Base-by-base conservation (phyloP, 176 grass and related monocot genomes). In the Typha latifolia region DNA sequence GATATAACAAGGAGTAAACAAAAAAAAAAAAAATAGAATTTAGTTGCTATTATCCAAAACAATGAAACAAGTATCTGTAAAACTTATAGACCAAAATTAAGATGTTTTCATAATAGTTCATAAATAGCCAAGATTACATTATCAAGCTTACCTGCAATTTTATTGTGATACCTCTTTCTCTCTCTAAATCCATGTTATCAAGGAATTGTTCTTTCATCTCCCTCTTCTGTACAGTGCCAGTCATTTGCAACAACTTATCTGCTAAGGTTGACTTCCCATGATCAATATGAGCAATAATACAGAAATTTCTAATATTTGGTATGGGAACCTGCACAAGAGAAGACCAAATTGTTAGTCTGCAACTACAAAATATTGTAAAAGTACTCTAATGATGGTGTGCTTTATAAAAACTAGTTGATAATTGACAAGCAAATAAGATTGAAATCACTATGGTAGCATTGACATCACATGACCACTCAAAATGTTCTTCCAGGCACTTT, bases 91-190 rank as follows among this genome's bases (percentile, higher is more conserved):
- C 34, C 34, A 8, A 37, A 37, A 8, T 37, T 37, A 37, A 37
- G 34, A 37, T 37, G 34, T 37, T 37, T 6, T 37, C 34, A 37
- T 37, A 0, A 37, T 57, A 57, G 16, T 57, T 15, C 52, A 57
- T 57, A 57, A 57, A 20, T 5, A 57, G 14, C 52, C n/a, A 57
- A 57, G 19, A 57, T 57, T 15, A 20, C 10, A 57, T 10, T 20
- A 18, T 75, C 19, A 20, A 71, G 18, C 23, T 48, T 78, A 96
- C 92, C 89, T 96, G 92, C 66, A 96, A 61, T 50, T 96, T 96
- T 66, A 96, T 96, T n/a, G 92, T 96, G 80, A 96, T 91, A 37
- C 92, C 92, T 83, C 92, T 91, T 80, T 96, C 88, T 80, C 92
- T 86, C 62, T 96, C 92, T 75, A 96, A 79, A 80, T 91, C 92